These are phyloP conservation scores for Gynandropsis gynandra DNA, from an alignment of 345 rosid species.

Conservation along the genomic window DNA sequence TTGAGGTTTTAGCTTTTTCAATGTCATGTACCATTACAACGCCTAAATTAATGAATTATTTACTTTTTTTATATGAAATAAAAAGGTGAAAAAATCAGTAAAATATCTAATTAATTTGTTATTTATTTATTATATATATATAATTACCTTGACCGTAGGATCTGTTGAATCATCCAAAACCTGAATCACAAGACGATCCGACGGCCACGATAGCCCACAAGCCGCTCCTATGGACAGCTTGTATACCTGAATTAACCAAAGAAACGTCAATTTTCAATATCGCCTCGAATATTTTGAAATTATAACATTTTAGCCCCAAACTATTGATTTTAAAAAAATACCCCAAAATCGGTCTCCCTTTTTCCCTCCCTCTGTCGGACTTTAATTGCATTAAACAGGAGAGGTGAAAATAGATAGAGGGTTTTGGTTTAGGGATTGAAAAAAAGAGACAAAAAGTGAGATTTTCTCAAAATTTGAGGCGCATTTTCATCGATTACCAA, in stretches of 20 bases:
- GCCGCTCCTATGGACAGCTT: conserved; percentile 99
- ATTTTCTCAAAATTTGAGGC: not conserved
- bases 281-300: no score
- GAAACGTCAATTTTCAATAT: conserved; percentile 11
- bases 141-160: conserved; percentile 74
- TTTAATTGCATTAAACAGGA: no score
- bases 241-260: conserved; percentile 57
- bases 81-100: no score
- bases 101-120: no score
- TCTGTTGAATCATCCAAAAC: conserved; percentile 99
- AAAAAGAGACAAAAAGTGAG: conserved; percentile 16
- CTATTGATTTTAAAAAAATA: no score
- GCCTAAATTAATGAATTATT: not conserved
- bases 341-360: no score
- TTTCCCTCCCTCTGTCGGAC: no score
- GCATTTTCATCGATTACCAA: conserved; percentile 14
- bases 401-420: conserved; percentile 6
- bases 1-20: not conserved
- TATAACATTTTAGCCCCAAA: no score
- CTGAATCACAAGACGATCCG: conserved; percentile 99
- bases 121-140: no score
- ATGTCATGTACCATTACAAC: not conserved
- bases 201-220: conserved; percentile 92
- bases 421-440: not conserved
- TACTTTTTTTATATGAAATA: no score